Base-by-base conservation (phyloP, 2,329 filamentous ascomycete genomes). In the Penicillium fuscoglaucum region DNA sequence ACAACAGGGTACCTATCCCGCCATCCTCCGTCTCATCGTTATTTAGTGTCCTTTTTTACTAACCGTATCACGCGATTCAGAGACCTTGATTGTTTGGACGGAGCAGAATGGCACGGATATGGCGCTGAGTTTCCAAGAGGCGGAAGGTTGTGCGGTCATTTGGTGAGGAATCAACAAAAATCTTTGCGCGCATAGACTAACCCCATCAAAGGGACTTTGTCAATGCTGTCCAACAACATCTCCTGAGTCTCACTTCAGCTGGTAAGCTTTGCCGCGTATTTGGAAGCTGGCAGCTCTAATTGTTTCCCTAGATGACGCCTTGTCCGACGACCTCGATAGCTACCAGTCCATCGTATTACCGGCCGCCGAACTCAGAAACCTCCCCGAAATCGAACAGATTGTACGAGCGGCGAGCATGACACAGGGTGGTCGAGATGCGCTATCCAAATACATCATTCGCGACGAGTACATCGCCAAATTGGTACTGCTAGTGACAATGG, bases 21-120 rank as follows among this genome's bases (percentile, higher is more conserved):
- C 69, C 80, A 73, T 54, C 31, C 48, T 40, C 52, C 52, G 35
- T 60, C 31, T 53, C 54, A 46, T 52, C 31, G 12, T 19, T 28
- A 5, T 13, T 31, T 4, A 6, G 1, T 31, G 17, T 46, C 8
- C 19, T 24, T 24, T 55, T 55, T 60, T 48, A 58, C 66, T 66
- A 61, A 73, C 58, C 47, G 61, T 64, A 63, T 70, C 63, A 61
- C 54, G 61, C 60, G 49, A 64, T 55, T 3, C 76, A 96, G 93
- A 98, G 75, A 99, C 95, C 4, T 85, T 99, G 61, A 98, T 99
- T 62, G 93, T 99, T 61, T 99, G 95, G 95, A 97, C 93, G 40
- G 95, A 98, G 73, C 85, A 87, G 59, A 95, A 88, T 78, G 90
- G 90, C 58, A 87, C 93, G 56, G 95, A 99, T 73, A 98, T 99